Evolutionary conservation across 108 stramenopile genomes (phyloP).

Genomic region (Aurantiochytrium sp.): DNA sequence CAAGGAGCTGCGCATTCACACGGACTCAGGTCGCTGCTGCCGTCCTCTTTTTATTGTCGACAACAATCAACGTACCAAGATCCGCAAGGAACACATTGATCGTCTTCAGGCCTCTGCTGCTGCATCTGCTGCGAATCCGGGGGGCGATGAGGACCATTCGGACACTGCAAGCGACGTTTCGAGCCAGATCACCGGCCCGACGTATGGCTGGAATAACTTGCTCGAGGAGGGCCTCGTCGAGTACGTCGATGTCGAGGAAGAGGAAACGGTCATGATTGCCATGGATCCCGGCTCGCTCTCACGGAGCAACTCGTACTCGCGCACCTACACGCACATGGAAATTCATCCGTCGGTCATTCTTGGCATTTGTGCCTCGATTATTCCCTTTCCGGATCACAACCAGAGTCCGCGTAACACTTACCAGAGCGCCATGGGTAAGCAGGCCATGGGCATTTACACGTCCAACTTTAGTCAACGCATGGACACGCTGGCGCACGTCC

Average conservation of each 20-base stretch:
- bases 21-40: slow-evolving; percentile 95
- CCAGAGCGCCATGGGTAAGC: slow-evolving; percentile 98
- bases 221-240: slow-evolving; percentile 86
- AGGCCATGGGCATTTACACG: slow-evolving; percentile 93
- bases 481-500: slow-evolving; percentile 85
- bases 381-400: slow-evolving; percentile 98
- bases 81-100: slow-evolving; percentile 74
- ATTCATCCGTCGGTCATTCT: slow-evolving; percentile 95
- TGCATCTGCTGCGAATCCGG: not conserved
- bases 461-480: slow-evolving; percentile 92
- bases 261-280: slow-evolving; percentile 49
- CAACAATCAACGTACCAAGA: slow-evolving; percentile 60
- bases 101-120: not conserved
- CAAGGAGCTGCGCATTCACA: slow-evolving; percentile 87
- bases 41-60: slow-evolving; percentile 89
- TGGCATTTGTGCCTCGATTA: slow-evolving; percentile 91
- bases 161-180: not conserved
- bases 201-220: slow-evolving; percentile 55
- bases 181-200: not conserved
- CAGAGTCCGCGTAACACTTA: slow-evolving; percentile 89
- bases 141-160: not conserved
- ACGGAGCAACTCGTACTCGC: not conserved
- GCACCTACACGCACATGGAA: slow-evolving; percentile 83
- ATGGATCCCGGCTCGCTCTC: slow-evolving; percentile 13
- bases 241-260: slow-evolving; percentile 98